phyloP scores from a whole-genome alignment of 176 grass and related monocot genomes.

The sorghum (Sorghum bicolor) region DNA sequence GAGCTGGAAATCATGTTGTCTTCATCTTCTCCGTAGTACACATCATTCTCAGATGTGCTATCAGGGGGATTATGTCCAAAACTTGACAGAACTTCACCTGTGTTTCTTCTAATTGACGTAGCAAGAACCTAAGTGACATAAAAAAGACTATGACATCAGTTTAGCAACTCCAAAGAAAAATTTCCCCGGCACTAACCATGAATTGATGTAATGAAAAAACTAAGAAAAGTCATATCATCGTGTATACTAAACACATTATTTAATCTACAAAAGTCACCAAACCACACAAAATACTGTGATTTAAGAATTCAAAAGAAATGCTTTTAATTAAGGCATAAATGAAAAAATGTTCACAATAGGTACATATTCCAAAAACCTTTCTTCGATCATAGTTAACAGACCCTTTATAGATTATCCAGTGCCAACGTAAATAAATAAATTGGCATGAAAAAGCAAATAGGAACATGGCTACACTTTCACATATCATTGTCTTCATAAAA shows the following conservation, averaged over 20 bases:
- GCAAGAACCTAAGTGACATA: slow-evolving; percentile 72
- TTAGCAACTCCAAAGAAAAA: slow-evolving; percentile 23
- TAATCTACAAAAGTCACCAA: neutral
- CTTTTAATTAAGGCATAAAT: too few species aligned
- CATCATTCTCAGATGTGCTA: slow-evolving; percentile 53
- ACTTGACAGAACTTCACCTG: slow-evolving; percentile 37
- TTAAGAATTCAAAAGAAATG: neutral
- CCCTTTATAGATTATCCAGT: neutral
- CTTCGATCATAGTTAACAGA: neutral
- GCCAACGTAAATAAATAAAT: slow-evolving; percentile 14
- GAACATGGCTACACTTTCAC: neutral
- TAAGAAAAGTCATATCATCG: neutral
- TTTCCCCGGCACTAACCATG: neutral
- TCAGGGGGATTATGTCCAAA: slow-evolving; percentile 52
- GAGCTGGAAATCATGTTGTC: slow-evolving; percentile 80
- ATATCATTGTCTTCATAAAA: neutral
- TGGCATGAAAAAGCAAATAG: neutral
- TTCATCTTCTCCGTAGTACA: slow-evolving; percentile 81
- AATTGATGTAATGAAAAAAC: slow-evolving; percentile 8
- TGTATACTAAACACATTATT: slow-evolving; percentile 8
- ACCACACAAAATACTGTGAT: neutral
- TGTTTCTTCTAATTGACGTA: slow-evolving; percentile 65
- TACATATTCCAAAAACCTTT: neutral
- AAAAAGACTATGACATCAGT: slow-evolving; percentile 21
- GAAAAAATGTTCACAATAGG: neutral